Base-by-base conservation (phyloP, 2,329 filamentous ascomycete genomes). In the Cytospora schulzeri region DNA sequence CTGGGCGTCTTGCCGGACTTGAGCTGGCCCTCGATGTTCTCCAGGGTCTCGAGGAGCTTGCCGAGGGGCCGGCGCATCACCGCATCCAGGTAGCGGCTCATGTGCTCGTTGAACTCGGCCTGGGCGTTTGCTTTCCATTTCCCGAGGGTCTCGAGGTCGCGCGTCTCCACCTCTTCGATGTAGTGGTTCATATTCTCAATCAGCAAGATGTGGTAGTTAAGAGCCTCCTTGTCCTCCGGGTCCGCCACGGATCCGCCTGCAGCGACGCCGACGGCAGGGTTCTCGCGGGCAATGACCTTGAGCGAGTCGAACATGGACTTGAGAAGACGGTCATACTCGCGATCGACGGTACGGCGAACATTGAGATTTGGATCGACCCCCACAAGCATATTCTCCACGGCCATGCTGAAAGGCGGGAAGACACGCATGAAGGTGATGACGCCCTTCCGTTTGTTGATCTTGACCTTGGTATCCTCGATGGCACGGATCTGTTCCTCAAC, bases 151-250 rank as follows among this genome's bases (percentile, higher is more conserved):
- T 90, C 85, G 67, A 95, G 87, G 45, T 85, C 84, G 22, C 87
- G 85, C 19, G 89, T 78, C 69, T 96, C 92, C 11, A 96, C 90
- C 76, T 97, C 93, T 74, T 98, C 93, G 14, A 95, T 82, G 78
- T 96, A 98, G 77, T 97, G 93, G 73, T 97, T 96, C 93, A 97
- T 97, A 76, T 99, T 99, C 77, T 99, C 94, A 70, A 99, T 98
- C 61, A 98, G 84, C 38, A 98, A 84, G 71, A 99, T 97, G 76
- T 98, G 93, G 78, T 96, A 97, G 78, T 98, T 98, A 66, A 99
- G 85, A 6, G 93, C 92, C 76, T 97, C 93, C 78, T 99, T 98
- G 74, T 98, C 95, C 75, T 98, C 95, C 1, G 84, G 84, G 69
- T 87, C 85, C 15, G 80, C 79, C 15, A 78, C 45, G 57, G 66